Evolutionary conservation across 176 grass and related monocot genomes (phyloP), one percentile per base, ranked within the genome.

Genomic region (Olyra latifolia): DNA sequence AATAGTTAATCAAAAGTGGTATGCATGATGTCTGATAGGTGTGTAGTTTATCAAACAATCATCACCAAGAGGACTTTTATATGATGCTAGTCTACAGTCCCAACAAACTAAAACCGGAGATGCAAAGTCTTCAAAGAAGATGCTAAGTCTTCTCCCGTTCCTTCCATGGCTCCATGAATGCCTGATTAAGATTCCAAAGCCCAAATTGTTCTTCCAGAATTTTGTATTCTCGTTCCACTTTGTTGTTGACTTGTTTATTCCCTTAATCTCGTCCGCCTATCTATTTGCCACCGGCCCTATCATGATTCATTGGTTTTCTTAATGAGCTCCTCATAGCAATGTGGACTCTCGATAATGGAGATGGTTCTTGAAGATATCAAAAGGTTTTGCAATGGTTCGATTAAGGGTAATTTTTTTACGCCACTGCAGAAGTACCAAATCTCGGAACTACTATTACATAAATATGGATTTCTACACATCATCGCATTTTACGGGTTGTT

Each of bases 221-320:
- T 16, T 19, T 59, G 59, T 59, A 67, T 66, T 72, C 28, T 30
- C 39, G 22, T 12, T 29, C 80, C 49, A 32, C 48, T 72, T 66
- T 58, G 11, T 0, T 41, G 80, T 20, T 62, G 3, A 39, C 16
- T 82, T 87, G 29, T 49, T 73, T 79, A 59, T 83, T 72, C 66
- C 40, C 13, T 17, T 48, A 23, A 16, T 9, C 57, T 24, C 1
- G 2, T 67, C 25, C 23, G 5, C 16, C 14, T 25, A 29, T 48
- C 58, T 22, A 6, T 49, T 45, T n/a, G 23, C 41, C 25, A 10
- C 39, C 35, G 12, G n/a, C 35, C 14, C 20, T 3, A 35, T 47
- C 42, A 22, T 32, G 12, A 1, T 7, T 32, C 28, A 32, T 46
- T 19, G 15, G 8, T 19, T 50, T 50, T 27, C 29, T 17, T 25